phyloP scores from a whole-genome alignment of 2,329 filamentous ascomycete genomes.

The Emericellopsis cladophorae region DNA sequence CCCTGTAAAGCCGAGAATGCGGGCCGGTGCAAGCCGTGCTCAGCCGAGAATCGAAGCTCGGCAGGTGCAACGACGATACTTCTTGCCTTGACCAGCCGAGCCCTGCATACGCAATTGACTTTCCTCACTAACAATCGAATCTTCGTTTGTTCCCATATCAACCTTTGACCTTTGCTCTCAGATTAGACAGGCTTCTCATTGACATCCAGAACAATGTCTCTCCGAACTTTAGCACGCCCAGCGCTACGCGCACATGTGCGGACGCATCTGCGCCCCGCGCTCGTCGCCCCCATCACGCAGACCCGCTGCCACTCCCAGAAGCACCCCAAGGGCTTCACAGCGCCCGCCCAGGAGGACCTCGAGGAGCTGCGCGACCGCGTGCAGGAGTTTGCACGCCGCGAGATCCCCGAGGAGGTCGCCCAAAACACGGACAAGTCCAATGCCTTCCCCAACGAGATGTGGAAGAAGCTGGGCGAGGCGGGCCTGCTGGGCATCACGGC shows the following conservation, averaged over 20 bases:
- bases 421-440: slow-evolving; percentile 74
- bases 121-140: too few relatives aligned
- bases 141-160: neutral
- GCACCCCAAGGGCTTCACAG: slow-evolving; percentile 49
- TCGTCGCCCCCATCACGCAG: slow-evolving; percentile 7
- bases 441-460: slow-evolving; percentile 82
- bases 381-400: slow-evolving; percentile 78
- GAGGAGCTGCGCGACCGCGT: slow-evolving; percentile 72
- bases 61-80: neutral
- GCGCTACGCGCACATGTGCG: slow-evolving; percentile 2
- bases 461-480: slow-evolving; percentile 84
- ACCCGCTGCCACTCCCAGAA: slow-evolving; percentile 39
- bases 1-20: slow-evolving; percentile 1
- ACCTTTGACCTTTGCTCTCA: neutral
- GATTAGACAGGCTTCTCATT: slow-evolving; percentile 2
- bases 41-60: slow-evolving; percentile 17
- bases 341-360: slow-evolving; percentile 61
- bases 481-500: slow-evolving; percentile 89
- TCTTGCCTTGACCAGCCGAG: too few relatives aligned
- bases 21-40: slow-evolving; percentile 29
- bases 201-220: too few relatives aligned
- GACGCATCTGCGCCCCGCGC: slow-evolving; percentile 8
- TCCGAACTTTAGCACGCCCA: slow-evolving; percentile 16
- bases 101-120: too few relatives aligned
- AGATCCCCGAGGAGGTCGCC: slow-evolving; percentile 76